Conservation (phyloP, 73 alveolate species). For the Paramecium pentaurelia region DNA sequence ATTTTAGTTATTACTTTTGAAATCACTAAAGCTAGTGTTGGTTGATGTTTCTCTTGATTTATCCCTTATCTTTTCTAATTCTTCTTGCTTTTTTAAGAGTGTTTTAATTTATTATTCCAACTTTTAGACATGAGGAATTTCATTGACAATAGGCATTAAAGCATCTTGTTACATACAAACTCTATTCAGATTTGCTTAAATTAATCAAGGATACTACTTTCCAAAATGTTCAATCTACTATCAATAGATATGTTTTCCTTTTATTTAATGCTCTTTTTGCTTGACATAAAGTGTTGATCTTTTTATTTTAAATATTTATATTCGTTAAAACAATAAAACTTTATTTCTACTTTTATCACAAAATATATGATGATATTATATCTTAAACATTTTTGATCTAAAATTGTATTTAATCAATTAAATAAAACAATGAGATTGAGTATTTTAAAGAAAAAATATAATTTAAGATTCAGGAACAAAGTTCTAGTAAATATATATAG, state of each 20-base stretch:
- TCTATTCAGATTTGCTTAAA: neutral
- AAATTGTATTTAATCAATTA: neutral
- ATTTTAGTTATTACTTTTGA: neutral
- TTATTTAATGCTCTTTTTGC: neutral
- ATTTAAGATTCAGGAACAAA: neutral
- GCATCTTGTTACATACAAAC: slow-evolving; percentile 35
- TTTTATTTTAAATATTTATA: slow-evolving; percentile 5
- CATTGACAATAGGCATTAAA: neutral
- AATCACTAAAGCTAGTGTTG: slow-evolving; percentile 31
- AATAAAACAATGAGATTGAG: neutral
- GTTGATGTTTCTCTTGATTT: slow-evolving; percentile 29
- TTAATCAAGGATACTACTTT: neutral
- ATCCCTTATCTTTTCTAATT: neutral
- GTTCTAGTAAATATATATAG: neutral
- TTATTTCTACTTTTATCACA: neutral
- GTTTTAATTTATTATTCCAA: neutral
- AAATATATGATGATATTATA: neutral
- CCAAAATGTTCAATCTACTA: slow-evolving; percentile 2
- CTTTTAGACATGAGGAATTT: neutral
- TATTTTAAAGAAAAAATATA: neutral
- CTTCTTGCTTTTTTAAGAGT: neutral
- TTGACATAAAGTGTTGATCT: neutral
- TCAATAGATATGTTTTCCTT: neutral
- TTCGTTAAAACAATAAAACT: neutral
- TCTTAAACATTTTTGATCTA: neutral